A percentile compares a stretch with the other conserved stretches of the same genome.
phyloP scores from a whole-genome alignment of 768 basidiomycete genomes.

The Agaricus blazei region DNA sequence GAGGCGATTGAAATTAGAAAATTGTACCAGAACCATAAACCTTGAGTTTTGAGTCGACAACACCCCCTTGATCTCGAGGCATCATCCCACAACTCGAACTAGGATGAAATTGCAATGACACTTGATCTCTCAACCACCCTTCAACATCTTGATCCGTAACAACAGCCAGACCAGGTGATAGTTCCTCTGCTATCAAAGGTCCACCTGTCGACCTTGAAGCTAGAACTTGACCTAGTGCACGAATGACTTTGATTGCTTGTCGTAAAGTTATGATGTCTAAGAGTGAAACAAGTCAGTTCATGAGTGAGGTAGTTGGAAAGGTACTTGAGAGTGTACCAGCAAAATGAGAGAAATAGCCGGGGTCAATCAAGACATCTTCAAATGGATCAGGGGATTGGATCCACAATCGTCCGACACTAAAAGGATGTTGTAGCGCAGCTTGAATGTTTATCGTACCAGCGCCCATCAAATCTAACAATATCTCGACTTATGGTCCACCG shows the following conservation, averaged over 20 bases:
- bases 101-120: slow-evolving; percentile 58
- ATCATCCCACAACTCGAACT: slow-evolving; percentile 27
- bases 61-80: slow-evolving; percentile 23
- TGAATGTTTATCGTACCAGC: slow-evolving; percentile 44
- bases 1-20: not conserved
- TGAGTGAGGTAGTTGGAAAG: not conserved
- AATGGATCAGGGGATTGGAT: slow-evolving; percentile 62
- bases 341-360: slow-evolving; percentile 53
- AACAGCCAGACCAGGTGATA: slow-evolving; percentile 23
- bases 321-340: slow-evolving; percentile 28
- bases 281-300: not conserved
- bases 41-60: slow-evolving; percentile 22
- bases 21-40: slow-evolving; percentile 25
- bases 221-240: slow-evolving; percentile 37
- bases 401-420: slow-evolving; percentile 56
- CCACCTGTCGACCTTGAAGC: slow-evolving; percentile 24
- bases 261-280: slow-evolving; percentile 43
- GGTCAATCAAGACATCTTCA: slow-evolving; percentile 58
- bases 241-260: slow-evolving; percentile 57
- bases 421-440: slow-evolving; percentile 60
- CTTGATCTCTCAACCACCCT: slow-evolving; percentile 36
- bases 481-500: slow-evolving; percentile 49
- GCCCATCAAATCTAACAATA: slow-evolving; percentile 37
- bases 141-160: slow-evolving; percentile 53
- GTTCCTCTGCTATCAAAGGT: slow-evolving; percentile 27